These are phyloP conservation scores for Arachis monticola DNA, from an alignment of 331 rosid species.

Conservation along the genomic window DNA sequence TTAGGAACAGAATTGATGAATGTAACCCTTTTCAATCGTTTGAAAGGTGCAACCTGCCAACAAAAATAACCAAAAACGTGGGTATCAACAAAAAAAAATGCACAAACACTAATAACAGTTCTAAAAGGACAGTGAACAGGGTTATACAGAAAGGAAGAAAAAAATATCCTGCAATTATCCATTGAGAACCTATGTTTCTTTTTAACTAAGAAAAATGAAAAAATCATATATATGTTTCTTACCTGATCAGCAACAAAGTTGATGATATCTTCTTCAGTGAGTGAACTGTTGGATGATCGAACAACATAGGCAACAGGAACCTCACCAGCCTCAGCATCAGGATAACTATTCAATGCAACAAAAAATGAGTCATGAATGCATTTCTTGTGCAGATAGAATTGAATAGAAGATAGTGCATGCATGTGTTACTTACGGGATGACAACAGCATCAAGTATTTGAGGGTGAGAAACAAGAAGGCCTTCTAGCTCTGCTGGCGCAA, in stretches of 20 bases:
- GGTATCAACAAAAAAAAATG: background rate
- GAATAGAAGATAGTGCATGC: background rate
- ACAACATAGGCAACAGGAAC: conserved; percentile 62
- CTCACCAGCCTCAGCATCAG: conserved; percentile 93
- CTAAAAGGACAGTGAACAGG: background rate
- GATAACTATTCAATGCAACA: conserved; percentile 54
- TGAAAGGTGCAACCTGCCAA: conserved; percentile 81
- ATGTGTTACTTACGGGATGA: conserved; percentile 74
- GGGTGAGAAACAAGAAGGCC: conserved; percentile 88
- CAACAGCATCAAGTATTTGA: conserved; percentile 87
- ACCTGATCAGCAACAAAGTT: conserved; percentile 74
- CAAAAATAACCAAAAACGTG: background rate
- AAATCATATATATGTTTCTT: background rate
- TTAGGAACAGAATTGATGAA: conserved; percentile 78
- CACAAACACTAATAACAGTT: background rate
- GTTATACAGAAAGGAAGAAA: background rate
- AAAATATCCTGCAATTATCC: background rate
- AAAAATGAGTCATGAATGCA: no score
- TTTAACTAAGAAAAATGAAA: no score
- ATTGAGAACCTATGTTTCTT: background rate
- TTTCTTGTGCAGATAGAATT: background rate
- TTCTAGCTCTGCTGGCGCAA: conserved; percentile 96
- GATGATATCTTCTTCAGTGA: conserved; percentile 68
- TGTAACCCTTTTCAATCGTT: conserved; percentile 73
- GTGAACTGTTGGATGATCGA: conserved; percentile 64